phyloP scores from a whole-genome alignment of 2,329 filamentous ascomycete genomes.

The Aspergillus ustus region DNA sequence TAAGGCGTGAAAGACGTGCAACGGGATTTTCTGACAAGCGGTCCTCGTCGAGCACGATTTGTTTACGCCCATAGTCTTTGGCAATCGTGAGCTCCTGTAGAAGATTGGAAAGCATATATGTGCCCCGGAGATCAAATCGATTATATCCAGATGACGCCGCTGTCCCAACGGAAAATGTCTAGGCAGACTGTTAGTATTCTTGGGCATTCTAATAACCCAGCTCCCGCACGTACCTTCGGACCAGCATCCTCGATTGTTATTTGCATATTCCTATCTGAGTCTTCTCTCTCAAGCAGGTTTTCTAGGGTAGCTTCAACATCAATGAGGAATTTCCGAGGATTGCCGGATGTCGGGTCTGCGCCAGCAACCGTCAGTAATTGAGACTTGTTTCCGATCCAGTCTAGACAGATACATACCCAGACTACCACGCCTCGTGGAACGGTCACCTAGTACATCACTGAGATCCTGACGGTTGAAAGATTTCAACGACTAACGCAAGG shows the following conservation, averaged over 20 bases:
- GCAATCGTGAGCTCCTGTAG: slow-evolving; percentile 93
- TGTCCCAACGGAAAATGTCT: slow-evolving; percentile 83
- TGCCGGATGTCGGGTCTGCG: slow-evolving; percentile 72
- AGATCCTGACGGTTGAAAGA: slow-evolving; percentile 43
- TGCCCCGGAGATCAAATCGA: slow-evolving; percentile 88
- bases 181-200: slow-evolving; percentile 6
- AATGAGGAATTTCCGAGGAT: slow-evolving; percentile 80
- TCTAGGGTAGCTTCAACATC: slow-evolving; percentile 83
- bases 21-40: slow-evolving; percentile 96
- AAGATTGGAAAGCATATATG: slow-evolving; percentile 96
- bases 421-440: slow-evolving; percentile 47
- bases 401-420: slow-evolving; percentile 43
- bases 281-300: slow-evolving; percentile 79
- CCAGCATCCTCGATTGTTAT: slow-evolving; percentile 97
- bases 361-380: slow-evolving; percentile 21
- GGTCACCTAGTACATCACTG: slow-evolving; percentile 37
- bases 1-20: slow-evolving; percentile 80
- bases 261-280: slow-evolving; percentile 92
- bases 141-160: slow-evolving; percentile 84
- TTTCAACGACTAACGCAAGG: slow-evolving; percentile 37
- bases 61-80: slow-evolving; percentile 85
- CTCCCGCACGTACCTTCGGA: slow-evolving; percentile 68
- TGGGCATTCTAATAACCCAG: neutral
- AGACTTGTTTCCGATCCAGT: neutral
- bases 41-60: slow-evolving; percentile 88